Evolutionary conservation across 208 protist genomes (phyloP), one percentile per base, ranked within the genome.

Genomic region (Strigomonas culicis): DNA sequence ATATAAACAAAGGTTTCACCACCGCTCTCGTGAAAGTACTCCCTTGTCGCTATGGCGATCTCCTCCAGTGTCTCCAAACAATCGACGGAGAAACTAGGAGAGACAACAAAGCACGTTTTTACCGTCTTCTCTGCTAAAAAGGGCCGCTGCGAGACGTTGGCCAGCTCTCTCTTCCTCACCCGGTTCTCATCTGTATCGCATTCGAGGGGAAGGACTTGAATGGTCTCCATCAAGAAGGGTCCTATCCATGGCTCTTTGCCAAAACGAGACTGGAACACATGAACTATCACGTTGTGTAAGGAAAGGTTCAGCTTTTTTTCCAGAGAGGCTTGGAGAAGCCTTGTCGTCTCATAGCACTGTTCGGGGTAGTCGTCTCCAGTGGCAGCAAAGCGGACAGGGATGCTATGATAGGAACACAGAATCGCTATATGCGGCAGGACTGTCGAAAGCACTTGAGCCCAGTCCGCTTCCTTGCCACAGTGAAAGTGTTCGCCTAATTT

Each of bases 221-320:
- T 58, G 0, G 70, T 63, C 32, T 66, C 72, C 2, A 43, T 49
- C 1, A 80, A 68, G 39, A 66, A 80, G 24, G 80, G 80, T 27
- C 53, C 60, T 19, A 86, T 65, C 77, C 80, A 86, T 21, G 68
- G 67, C 34, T 77, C 53, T n/a, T 58, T 68, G 34, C 80, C 80
- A 60, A 82, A 83, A 17, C 65, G 53, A 3, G 80, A 86, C 65
- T 86, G 80, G 59, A 77, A 82, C 19, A 67, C 62, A n/a, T 82
- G 70, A 15, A 74, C 60, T 0, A 74, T 51, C 24, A 49, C 15
- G 31, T 56, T 51, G 25, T 50, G 68, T 6, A 80, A 43, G 55
- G 31, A 24, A 25, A 62, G 15, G n/a, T 70, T 55, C 6, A 55
- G 44, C 21, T 56, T 43, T 11, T 13, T 17, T 30, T 59, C 61